A percentile compares a stretch with the other conserved stretches of the same genome.
phyloP scores from a whole-genome alignment of 2,329 filamentous ascomycete genomes.

The Aureobasidium sp. region DNA sequence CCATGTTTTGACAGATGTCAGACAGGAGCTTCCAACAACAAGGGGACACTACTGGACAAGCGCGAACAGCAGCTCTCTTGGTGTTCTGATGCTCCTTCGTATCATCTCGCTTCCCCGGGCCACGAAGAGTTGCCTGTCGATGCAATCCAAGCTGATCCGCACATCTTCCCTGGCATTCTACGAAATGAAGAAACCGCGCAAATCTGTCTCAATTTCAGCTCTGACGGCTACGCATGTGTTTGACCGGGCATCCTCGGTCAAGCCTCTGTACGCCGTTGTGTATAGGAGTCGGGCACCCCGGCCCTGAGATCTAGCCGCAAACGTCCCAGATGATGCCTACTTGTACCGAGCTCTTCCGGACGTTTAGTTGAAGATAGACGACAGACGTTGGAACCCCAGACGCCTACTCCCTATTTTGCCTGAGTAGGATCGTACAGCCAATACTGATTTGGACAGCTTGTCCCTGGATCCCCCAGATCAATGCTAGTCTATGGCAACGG shows the following conservation, averaged over 20 bases:
- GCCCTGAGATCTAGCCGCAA: background rate
- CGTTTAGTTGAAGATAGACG: background rate
- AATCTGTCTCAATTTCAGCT: background rate
- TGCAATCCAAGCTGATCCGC: background rate
- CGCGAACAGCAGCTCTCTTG: background rate
- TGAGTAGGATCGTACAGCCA: background rate
- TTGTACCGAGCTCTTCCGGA: constrained; percentile 2
- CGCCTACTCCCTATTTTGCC: background rate
- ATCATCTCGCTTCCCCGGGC: background rate
- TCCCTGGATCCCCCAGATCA: background rate
- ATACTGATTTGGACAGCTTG: background rate
- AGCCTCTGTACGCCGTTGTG: background rate
- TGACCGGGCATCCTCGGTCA: background rate
- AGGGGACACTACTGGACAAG: background rate
- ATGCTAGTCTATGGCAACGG: background rate
- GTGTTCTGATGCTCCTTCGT: background rate
- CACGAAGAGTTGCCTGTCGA: background rate
- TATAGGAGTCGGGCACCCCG: background rate
- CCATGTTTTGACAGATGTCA: background rate
- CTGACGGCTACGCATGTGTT: background rate
- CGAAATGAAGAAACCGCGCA: background rate
- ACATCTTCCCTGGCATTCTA: background rate
- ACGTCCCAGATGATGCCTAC: background rate
- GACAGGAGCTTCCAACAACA: background rate
- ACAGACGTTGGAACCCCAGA: background rate